phyloP scores from a whole-genome alignment of 148 eudicot species.

The Chenopodium formosanum region DNA sequence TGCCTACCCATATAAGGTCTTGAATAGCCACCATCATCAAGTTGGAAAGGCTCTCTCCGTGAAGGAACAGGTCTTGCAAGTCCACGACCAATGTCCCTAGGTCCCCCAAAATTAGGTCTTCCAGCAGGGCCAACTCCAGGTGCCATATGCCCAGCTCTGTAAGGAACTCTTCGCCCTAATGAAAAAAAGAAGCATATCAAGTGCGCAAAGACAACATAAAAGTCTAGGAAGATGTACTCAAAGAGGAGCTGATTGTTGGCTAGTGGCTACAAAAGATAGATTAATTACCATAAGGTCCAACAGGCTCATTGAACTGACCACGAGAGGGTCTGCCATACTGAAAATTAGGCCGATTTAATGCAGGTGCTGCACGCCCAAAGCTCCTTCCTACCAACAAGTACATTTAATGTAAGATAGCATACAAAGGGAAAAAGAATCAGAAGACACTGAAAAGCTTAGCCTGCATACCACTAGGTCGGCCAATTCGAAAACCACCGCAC shows the following conservation, averaged over 20 bases:
- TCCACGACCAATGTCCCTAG: slow-evolving; percentile 50
- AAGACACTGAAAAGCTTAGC: slow-evolving; percentile 14
- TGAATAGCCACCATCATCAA: slow-evolving; percentile 51
- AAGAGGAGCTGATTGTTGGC: neutral
- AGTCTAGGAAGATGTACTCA: neutral
- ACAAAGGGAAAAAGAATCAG: slow-evolving; percentile 17
- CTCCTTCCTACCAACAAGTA: slow-evolving; percentile 51
- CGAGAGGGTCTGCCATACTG: slow-evolving; percentile 56
- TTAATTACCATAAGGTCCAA: slow-evolving; percentile 50
- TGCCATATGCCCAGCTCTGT: slow-evolving; percentile 42
- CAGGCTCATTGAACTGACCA: slow-evolving; percentile 49
- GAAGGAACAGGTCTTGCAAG: slow-evolving; percentile 42
- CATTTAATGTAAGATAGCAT: slow-evolving; percentile 3
- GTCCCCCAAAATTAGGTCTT: slow-evolving; percentile 49
- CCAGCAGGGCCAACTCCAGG: slow-evolving; percentile 33
- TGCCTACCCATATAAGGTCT: slow-evolving; percentile 54
- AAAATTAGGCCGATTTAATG: slow-evolving; percentile 43
- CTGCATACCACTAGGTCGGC: slow-evolving; percentile 44
- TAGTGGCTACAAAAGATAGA: neutral
- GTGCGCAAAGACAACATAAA: neutral
- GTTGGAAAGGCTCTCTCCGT: slow-evolving; percentile 52
- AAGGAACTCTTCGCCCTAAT: slow-evolving; percentile 61
- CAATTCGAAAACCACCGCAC: slow-evolving; percentile 78
- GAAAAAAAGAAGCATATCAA: neutral
- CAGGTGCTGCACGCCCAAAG: slow-evolving; percentile 45